These are phyloP conservation scores for Chaetomiaceae sp. DNA, from an alignment of 2,329 filamentous ascomycete species.

Conservation along the genomic window DNA sequence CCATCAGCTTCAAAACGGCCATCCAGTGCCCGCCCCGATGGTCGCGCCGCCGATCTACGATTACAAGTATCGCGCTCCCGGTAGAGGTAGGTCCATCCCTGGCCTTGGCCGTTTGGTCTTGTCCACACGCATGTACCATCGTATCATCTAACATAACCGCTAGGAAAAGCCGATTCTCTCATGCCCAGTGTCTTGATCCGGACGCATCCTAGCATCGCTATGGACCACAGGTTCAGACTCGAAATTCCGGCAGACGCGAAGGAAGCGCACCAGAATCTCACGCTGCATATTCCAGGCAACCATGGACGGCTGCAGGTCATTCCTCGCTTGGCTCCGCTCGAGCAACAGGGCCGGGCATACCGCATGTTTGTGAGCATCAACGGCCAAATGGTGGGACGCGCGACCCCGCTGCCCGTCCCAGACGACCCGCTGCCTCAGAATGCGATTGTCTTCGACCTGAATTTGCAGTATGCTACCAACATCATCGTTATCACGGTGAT, in stretches of 20 bases:
- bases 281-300: slow-evolving; percentile 62
- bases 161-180: slow-evolving; percentile 56
- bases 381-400: slow-evolving; percentile 52
- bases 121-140: no score
- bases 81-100: slow-evolving; percentile 38
- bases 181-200: slow-evolving; percentile 61
- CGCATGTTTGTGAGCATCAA: slow-evolving; percentile 72
- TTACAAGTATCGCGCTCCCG: slow-evolving; percentile 34
- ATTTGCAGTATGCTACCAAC: slow-evolving; percentile 68
- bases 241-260: slow-evolving; percentile 61
- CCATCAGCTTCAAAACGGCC: slow-evolving; percentile 35
- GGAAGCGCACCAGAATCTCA: slow-evolving; percentile 66
- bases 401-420: slow-evolving; percentile 42
- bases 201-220: slow-evolving; percentile 62
- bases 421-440: slow-evolving; percentile 50
- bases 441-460: slow-evolving; percentile 70
- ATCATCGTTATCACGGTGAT: slow-evolving; percentile 74
- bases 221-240: slow-evolving; percentile 57
- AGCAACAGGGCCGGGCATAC: slow-evolving; percentile 60
- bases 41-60: slow-evolving; percentile 30
- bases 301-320: slow-evolving; percentile 69
- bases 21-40: slow-evolving; percentile 31
- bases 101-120: no score
- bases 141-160: slow-evolving; percentile 23
- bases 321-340: slow-evolving; percentile 60